phyloP scores from a whole-genome alignment of 225 moss, liverwort and hornwort genomes.

The Asterella californica region DNA sequence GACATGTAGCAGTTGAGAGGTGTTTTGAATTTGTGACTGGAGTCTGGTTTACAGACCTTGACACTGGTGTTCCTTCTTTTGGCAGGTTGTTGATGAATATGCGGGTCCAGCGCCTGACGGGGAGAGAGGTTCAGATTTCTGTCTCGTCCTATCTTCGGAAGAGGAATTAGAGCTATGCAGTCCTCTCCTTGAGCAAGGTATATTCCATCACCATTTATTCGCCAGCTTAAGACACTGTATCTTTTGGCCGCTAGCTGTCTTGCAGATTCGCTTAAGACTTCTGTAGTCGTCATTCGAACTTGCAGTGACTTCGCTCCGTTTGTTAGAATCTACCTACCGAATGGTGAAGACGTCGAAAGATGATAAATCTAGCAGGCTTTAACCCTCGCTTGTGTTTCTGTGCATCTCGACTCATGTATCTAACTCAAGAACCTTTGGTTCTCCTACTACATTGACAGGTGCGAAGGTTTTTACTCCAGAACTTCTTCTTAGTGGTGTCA shows the following conservation, averaged over 20 bases:
- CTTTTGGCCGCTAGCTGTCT: not conserved
- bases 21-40: not conserved
- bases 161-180: slow-evolving; percentile 68
- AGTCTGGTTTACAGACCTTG: not conserved
- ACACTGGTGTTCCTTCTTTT: not conserved
- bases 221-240: not conserved
- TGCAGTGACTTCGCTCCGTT: not conserved
- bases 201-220: not conserved
- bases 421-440: too few species aligned
- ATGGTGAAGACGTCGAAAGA: too few species aligned
- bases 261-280: not conserved
- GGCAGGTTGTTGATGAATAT: slow-evolving; percentile 76
- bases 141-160: slow-evolving; percentile 80
- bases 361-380: too few species aligned
- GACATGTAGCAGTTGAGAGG: not conserved
- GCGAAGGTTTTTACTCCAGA: slow-evolving; percentile 85
- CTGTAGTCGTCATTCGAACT: not conserved
- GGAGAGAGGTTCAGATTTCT: slow-evolving; percentile 52
- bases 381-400: too few species aligned
- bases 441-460: slow-evolving; percentile 33
- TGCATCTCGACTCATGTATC: too few species aligned
- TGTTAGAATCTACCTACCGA: not conserved
- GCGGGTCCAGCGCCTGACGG: slow-evolving; percentile 59
- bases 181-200: slow-evolving; percentile 80
- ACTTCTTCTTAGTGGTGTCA: slow-evolving; percentile 84